Evolutionary conservation across 345 rosid genomes (phyloP).

Genomic region (Heritiera fomes): DNA sequence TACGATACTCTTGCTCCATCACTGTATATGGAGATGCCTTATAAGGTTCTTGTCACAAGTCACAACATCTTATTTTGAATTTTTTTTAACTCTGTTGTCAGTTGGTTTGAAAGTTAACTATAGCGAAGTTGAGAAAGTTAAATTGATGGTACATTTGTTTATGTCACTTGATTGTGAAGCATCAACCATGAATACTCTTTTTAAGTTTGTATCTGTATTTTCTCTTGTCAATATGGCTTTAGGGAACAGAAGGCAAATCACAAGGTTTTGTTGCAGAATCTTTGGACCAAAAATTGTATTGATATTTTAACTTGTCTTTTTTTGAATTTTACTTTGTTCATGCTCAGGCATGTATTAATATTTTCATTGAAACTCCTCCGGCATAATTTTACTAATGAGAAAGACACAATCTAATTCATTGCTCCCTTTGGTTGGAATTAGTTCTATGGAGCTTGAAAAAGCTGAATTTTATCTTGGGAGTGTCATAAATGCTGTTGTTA

Average conservation of each 20-base stretch:
- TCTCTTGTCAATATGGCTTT: neutral
- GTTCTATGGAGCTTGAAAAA: slow-evolving; percentile 79
- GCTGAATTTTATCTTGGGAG: slow-evolving; percentile 77
- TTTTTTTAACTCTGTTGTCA: neutral
- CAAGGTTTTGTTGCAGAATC: too few relatives aligned
- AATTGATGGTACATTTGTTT: neutral
- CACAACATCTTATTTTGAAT: neutral
- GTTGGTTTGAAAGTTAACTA: slow-evolving; percentile 13
- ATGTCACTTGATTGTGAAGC: neutral
- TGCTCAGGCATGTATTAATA: slow-evolving; percentile 1
- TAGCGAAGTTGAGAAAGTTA: neutral
- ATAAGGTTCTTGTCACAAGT: slow-evolving; percentile 1
- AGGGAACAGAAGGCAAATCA: neutral
- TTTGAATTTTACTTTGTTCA: neutral
- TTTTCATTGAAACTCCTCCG: neutral
- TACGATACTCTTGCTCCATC: neutral
- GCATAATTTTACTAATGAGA: slow-evolving; percentile 22
- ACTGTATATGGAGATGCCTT: slow-evolving; percentile 4
- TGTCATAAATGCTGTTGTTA: slow-evolving; percentile 89
- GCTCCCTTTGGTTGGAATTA: slow-evolving; percentile 30
- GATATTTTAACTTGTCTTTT: neutral
- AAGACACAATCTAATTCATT: slow-evolving; percentile 22
- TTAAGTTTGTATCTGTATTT: too few relatives aligned
- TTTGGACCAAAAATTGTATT: neutral
- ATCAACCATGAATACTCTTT: neutral